Percentiles rank a stretch among this genome's conserved stretches.
Evolutionary conservation across 129 eudicot species (phyloP).

Genomic region (Smallanthus sonchifolius): DNA sequence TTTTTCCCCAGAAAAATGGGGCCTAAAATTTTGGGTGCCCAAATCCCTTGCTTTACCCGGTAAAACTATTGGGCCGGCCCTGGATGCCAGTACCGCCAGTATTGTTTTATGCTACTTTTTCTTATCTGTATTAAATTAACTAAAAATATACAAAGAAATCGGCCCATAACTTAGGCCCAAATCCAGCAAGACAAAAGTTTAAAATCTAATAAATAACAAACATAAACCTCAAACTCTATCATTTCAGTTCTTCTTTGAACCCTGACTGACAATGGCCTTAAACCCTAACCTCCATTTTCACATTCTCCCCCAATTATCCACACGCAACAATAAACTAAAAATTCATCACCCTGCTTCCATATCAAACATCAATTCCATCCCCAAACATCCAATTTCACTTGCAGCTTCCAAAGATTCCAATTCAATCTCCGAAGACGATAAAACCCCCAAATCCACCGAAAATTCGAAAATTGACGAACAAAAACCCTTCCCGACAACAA

Average conservation of each 20-base stretch:
- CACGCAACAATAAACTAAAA: constrained; percentile 7
- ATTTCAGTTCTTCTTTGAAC: background rate
- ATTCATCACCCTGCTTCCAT: constrained; percentile 13
- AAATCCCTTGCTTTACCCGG: too few relatives aligned
- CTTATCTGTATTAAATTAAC: too few relatives aligned
- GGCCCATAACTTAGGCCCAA: background rate
- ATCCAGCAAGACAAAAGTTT: background rate
- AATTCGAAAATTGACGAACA: constrained; percentile 34
- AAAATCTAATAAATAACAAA: background rate
- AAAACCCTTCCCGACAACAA: constrained; percentile 35
- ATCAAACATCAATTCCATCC: constrained; percentile 11
- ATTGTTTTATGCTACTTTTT: too few relatives aligned
- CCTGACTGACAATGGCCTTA: constrained; percentile 27
- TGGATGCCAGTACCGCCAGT: too few relatives aligned
- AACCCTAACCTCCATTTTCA: constrained; percentile 32
- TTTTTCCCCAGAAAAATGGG: too few relatives aligned
- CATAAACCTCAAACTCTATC: background rate
- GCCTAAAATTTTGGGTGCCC: too few relatives aligned
- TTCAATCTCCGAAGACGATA: background rate
- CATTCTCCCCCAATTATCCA: constrained; percentile 16
- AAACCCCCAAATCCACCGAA: constrained; percentile 7
- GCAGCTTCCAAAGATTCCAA: constrained; percentile 41
- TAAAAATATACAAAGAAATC: too few relatives aligned
- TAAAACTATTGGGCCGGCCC: too few relatives aligned
- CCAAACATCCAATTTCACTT: constrained; percentile 15